phyloP scores from a whole-genome alignment of 2,329 filamentous ascomycete genomes.

The Coniella vitis region DNA sequence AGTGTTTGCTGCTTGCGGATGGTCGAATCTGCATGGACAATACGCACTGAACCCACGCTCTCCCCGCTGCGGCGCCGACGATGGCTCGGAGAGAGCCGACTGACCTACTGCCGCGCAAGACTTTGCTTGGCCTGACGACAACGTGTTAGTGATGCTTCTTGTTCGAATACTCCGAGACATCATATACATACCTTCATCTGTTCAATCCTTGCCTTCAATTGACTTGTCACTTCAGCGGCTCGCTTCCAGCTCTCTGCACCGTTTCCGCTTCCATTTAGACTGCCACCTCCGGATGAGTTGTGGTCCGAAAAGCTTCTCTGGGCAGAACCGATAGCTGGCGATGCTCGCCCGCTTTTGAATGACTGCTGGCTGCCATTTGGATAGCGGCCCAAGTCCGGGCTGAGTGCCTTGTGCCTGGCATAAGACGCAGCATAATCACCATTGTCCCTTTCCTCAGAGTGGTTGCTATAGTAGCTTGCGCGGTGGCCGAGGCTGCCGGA shows the following conservation, averaged over 20 bases:
- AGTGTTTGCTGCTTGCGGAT: too few relatives aligned
- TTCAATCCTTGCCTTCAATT: conserved; percentile 94
- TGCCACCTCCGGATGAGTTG: conserved; percentile 8
- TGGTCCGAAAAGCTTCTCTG: conserved; percentile 15
- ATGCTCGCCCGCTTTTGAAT: conserved; percentile 51
- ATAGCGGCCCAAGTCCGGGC: conserved; percentile 41
- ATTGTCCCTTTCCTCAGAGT: conserved; percentile 73
- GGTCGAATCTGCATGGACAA: neutral
- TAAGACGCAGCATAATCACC: conserved; percentile 25
- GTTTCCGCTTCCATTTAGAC: conserved; percentile 18
- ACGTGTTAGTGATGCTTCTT: neutral
- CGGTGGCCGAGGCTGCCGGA: conserved; percentile 35
- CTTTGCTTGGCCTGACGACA: conserved; percentile 15
- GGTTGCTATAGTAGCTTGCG: conserved; percentile 56
- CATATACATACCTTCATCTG: conserved; percentile 76
- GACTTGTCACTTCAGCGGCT: conserved; percentile 94
- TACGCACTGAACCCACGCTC: too few relatives aligned
- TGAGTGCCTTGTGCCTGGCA: conserved; percentile 43
- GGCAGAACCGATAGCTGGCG: conserved; percentile 48
- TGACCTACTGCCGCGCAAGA: conserved; percentile 17
- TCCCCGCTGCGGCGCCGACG: conserved; percentile 1
- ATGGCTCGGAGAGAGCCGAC: conserved; percentile 10
- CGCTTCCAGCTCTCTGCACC: conserved; percentile 92
- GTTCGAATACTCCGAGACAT: neutral
- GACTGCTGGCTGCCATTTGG: conserved; percentile 31